A percentile compares a stretch with the other conserved stretches of the same genome.
phyloP scores from a whole-genome alignment of 2,329 filamentous ascomycete species.

The Colletotrichum echinochloae region DNA sequence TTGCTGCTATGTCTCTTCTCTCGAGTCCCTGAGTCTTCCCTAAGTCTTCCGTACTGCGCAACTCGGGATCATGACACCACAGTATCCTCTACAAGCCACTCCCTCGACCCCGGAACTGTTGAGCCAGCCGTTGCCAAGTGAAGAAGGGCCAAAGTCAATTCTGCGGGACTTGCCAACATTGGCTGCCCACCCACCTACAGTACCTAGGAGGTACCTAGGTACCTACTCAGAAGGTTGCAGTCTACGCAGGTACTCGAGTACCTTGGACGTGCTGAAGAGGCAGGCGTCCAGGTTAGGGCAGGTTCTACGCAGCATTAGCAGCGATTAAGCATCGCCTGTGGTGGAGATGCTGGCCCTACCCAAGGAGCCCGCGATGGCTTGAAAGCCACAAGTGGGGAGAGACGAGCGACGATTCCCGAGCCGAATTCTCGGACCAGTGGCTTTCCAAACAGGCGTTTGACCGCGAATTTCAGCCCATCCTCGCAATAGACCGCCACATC shows the following conservation, averaged over 20 bases:
- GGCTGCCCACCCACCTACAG: no score
- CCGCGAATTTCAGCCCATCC: slow-evolving; percentile 26
- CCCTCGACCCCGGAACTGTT: neutral
- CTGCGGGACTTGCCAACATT: neutral
- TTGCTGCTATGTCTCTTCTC: neutral
- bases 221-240: neutral
- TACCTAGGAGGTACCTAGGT: no score
- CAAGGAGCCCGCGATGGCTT: slow-evolving; percentile 9
- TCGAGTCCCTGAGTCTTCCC: no score
- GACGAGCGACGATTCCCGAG: slow-evolving; percentile 18
- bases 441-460: slow-evolving; percentile 38
- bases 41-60: neutral
- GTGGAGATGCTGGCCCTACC: neutral
- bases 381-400: slow-evolving; percentile 22
- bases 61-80: neutral
- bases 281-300: slow-evolving; percentile 28
- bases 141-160: neutral
- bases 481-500: neutral
- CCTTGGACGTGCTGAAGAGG: neutral
- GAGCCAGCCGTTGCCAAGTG: slow-evolving; percentile 33
- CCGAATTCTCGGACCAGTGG: slow-evolving; percentile 15
- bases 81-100: neutral
- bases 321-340: slow-evolving; percentile 6
- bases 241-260: neutral
- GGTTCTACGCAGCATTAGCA: neutral